A percentile compares a stretch with the other conserved stretches of the same genome.
Conservation (phyloP, 768 basidiomycete genomes). For the Terana coerulea region DNA sequence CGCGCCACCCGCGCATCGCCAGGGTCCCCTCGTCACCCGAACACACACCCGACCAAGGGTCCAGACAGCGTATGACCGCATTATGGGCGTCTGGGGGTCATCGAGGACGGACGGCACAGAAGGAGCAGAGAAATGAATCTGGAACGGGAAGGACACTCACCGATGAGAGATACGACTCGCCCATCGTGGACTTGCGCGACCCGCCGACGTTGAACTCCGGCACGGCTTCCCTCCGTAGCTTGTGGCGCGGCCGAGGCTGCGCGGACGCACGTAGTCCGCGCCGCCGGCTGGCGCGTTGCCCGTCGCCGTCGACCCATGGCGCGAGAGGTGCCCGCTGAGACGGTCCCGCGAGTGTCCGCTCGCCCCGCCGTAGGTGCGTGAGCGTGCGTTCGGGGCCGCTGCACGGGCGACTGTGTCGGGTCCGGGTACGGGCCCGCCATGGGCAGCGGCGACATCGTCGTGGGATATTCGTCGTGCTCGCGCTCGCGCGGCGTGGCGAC, state of each 20-base stretch:
- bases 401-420: not conserved
- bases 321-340: not conserved
- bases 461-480: too few species aligned
- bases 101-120: not conserved
- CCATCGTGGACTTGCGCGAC: too few species aligned
- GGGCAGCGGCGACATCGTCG: too few species aligned
- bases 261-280: not conserved
- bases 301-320: not conserved
- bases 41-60: not conserved
- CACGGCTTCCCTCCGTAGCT: not conserved
- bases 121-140: too few species aligned
- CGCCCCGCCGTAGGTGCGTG: not conserved
- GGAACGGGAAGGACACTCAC: not conserved
- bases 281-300: not conserved
- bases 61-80: not conserved
- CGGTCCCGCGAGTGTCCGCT: not conserved
- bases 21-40: too few species aligned
- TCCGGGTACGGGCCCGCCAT: not conserved
- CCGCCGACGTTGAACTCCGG: not conserved
- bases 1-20: too few species aligned
- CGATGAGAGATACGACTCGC: not conserved
- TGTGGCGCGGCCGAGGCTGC: too few species aligned
- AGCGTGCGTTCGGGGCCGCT: not conserved
- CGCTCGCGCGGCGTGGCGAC: not conserved
- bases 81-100: not conserved